Evolutionary conservation across 345 rosid species (phyloP).

Genomic region (Salix caprea): DNA sequence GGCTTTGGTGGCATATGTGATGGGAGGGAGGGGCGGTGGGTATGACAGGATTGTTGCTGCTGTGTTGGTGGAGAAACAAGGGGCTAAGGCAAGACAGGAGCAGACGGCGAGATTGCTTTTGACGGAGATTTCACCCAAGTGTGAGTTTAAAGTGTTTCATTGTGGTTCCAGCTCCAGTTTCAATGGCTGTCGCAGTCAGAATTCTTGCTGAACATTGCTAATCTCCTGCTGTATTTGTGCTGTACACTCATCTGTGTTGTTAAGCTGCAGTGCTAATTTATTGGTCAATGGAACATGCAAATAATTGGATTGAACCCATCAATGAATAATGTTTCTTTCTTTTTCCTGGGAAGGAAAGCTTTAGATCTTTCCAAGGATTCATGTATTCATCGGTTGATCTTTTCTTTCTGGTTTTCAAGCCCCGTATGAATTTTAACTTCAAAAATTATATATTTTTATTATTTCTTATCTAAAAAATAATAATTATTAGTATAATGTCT

Average conservation of each 20-base stretch:
- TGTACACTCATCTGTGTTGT: background rate
- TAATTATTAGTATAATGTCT: too few relatives aligned
- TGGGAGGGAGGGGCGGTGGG: constrained; percentile 59
- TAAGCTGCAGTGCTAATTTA: background rate
- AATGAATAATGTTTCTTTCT: background rate
- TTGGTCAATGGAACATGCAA: background rate
- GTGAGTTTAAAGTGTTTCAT: constrained; percentile 62
- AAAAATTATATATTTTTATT: too few relatives aligned
- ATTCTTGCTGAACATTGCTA: background rate
- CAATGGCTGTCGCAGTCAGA: background rate
- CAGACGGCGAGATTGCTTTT: constrained; percentile 59
- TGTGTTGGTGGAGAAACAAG: constrained; percentile 74
- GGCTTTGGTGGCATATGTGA: constrained; percentile 73
- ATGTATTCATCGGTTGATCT: background rate
- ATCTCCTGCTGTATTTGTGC: background rate
- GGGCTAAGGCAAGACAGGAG: constrained; percentile 64
- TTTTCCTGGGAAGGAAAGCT: background rate
- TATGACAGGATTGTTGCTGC: constrained; percentile 69
- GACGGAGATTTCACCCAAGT: constrained; percentile 59
- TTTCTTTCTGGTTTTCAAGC: background rate
- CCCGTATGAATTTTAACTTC: background rate
- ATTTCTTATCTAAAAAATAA: too few relatives aligned
- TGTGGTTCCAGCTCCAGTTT: constrained; percentile 23
- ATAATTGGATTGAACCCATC: background rate
- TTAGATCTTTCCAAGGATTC: background rate